Percentiles rank a stretch among this genome's conserved stretches.
phyloP scores from a whole-genome alignment of 371 early-diverging fungal species.

The Mycotypha africana region DNA sequence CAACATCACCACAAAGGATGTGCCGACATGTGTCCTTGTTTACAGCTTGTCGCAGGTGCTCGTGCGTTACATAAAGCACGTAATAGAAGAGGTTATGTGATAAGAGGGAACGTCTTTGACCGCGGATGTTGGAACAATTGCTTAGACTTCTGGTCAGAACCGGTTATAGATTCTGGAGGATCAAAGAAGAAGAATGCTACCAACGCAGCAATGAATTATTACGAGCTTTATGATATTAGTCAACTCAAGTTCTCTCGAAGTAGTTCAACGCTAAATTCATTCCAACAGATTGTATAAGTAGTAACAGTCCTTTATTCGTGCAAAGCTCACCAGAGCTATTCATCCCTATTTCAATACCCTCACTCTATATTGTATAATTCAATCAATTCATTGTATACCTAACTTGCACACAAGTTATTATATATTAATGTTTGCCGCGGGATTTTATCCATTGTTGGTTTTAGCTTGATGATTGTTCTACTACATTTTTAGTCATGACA shows the following conservation, averaged over 20 bases:
- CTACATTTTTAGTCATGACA: too few relatives aligned
- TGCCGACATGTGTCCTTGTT: conserved; percentile 33
- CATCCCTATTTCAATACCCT: too few relatives aligned
- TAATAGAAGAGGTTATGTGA: conserved; percentile 9
- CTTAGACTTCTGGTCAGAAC: conserved; percentile 75
- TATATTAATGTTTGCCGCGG: too few relatives aligned
- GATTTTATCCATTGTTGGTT: too few relatives aligned
- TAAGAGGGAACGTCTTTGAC: conserved; percentile 56
- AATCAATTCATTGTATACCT: too few relatives aligned
- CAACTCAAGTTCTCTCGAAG: conserved; percentile 13
- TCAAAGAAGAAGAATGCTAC: conserved; percentile 38
- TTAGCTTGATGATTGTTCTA: too few relatives aligned
- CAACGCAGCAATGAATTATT: conserved; percentile 56
- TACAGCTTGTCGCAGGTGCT: conserved; percentile 45
- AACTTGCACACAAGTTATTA: too few relatives aligned
- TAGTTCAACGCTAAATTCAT: background rate
- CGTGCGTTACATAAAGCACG: conserved; percentile 34
- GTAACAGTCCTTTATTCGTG: too few relatives aligned
- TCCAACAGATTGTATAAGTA: conserved; percentile 11
- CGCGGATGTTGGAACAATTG: conserved; percentile 73
- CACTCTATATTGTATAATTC: too few relatives aligned
- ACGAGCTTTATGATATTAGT: conserved; percentile 44
- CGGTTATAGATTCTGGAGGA: too few relatives aligned
- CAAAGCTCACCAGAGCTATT: too few relatives aligned
- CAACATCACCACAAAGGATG: background rate